A percentile compares a stretch with the other conserved stretches of the same genome.
phyloP scores from a whole-genome alignment of 345 rosid species.

The Nephelium lappaceum region DNA sequence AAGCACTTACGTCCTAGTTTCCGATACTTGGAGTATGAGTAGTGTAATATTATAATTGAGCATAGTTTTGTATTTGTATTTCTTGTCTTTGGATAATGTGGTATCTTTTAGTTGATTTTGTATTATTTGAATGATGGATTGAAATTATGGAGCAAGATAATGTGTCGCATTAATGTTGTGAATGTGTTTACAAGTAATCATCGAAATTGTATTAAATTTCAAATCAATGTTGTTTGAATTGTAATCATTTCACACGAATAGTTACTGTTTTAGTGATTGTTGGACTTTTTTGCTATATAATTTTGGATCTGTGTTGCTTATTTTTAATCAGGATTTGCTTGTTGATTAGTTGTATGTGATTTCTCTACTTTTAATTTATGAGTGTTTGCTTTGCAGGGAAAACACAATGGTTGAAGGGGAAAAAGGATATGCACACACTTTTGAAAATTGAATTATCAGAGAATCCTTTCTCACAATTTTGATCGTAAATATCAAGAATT shows the following conservation, averaged over 20 bases:
- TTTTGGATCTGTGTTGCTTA: neutral
- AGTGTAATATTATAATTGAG: neutral
- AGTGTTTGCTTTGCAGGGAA: constrained; percentile 29
- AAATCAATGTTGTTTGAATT: neutral
- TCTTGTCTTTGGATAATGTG: no score
- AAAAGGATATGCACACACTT: constrained; percentile 15
- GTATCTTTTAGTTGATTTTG: no score
- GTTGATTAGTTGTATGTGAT: neutral
- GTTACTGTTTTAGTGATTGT: neutral
- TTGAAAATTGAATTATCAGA: no score
- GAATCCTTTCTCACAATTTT: no score
- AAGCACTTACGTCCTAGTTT: constrained; percentile 69
- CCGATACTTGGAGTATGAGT: constrained; percentile 75
- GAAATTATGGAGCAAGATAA: neutral
- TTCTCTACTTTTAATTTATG: neutral
- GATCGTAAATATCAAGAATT: no score
- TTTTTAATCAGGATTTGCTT: neutral
- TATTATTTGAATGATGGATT: neutral
- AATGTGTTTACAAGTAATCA: no score
- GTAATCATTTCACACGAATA: neutral
- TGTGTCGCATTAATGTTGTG: neutral
- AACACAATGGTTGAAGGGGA: constrained; percentile 16
- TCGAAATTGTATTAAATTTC: no score
- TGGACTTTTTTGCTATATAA: neutral
- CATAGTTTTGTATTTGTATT: no score